A percentile compares a stretch with the other conserved stretches of the same genome.
Evolutionary conservation across 208 protist genomes (phyloP).

Genomic region (Trypanosoma vivax): DNA sequence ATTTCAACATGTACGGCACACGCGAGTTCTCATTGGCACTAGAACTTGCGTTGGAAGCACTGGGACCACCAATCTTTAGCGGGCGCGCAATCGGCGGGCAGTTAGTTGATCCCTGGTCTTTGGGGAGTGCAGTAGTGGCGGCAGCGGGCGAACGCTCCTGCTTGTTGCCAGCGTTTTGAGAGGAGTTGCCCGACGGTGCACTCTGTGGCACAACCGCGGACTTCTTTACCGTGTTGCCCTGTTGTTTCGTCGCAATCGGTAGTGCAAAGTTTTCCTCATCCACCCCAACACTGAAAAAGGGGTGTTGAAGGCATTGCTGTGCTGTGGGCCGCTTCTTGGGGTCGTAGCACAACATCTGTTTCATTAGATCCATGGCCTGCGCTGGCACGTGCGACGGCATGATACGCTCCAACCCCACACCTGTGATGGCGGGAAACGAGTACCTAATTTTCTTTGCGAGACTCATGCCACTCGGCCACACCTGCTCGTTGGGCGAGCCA

Average conservation of each 20-base stretch:
- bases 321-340: constrained; percentile 92
- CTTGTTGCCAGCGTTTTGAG: neutral
- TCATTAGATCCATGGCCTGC: constrained; percentile 89
- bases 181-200: constrained; percentile 28
- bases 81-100: constrained; percentile 2
- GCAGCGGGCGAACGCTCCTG: neutral
- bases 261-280: constrained; percentile 48
- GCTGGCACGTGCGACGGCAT: constrained; percentile 73
- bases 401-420: constrained; percentile 51
- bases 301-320: constrained; percentile 90
- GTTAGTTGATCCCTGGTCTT: neutral
- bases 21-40: neutral
- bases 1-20: no score
- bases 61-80: constrained; percentile 8
- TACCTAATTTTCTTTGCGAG: constrained; percentile 81
- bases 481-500: constrained; percentile 70
- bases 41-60: constrained; percentile 1
- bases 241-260: constrained; percentile 31
- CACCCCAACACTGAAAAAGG: constrained; percentile 78
- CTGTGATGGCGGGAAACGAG: constrained; percentile 57
- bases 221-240: constrained; percentile 37
- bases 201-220: constrained; percentile 29
- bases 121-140: constrained; percentile 14
- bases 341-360: constrained; percentile 93
- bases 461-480: constrained; percentile 57